phyloP scores from a whole-genome alignment of 2,329 filamentous ascomycete genomes.

The Beauveria rudraprayagi region DNA sequence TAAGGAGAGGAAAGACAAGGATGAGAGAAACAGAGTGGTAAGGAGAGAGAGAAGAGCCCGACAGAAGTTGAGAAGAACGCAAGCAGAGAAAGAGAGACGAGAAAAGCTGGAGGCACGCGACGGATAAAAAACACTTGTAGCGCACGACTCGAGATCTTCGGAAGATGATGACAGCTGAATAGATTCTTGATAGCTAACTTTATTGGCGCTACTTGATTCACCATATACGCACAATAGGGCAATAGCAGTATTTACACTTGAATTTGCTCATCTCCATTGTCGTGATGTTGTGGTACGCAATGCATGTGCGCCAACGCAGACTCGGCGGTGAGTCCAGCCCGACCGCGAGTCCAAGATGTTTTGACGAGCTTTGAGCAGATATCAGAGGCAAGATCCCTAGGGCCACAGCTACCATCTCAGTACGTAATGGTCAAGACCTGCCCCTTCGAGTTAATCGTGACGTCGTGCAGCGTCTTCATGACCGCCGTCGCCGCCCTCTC shows the following conservation, averaged over 20 bases:
- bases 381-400: too few species aligned
- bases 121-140: too few species aligned
- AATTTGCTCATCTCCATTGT: neutral
- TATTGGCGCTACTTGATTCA: neutral
- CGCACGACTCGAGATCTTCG: neutral
- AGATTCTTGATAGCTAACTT: neutral
- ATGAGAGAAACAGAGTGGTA: too few species aligned
- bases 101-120: too few species aligned
- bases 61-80: too few species aligned
- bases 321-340: neutral
- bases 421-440: neutral
- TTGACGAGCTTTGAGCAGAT: neutral
- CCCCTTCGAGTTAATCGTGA: neutral
- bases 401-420: neutral
- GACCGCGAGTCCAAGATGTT: neutral
- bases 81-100: too few species aligned
- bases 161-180: neutral
- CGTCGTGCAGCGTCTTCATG: conserved; percentile 9
- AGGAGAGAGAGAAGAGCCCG: too few species aligned
- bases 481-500: conserved; percentile 1
- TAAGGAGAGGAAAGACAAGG: too few species aligned
- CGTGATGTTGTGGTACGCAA: neutral
- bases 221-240: neutral
- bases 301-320: neutral
- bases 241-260: neutral